Conservation (phyloP, 148 eudicot species). For the Chenopodium quinoa region DNA sequence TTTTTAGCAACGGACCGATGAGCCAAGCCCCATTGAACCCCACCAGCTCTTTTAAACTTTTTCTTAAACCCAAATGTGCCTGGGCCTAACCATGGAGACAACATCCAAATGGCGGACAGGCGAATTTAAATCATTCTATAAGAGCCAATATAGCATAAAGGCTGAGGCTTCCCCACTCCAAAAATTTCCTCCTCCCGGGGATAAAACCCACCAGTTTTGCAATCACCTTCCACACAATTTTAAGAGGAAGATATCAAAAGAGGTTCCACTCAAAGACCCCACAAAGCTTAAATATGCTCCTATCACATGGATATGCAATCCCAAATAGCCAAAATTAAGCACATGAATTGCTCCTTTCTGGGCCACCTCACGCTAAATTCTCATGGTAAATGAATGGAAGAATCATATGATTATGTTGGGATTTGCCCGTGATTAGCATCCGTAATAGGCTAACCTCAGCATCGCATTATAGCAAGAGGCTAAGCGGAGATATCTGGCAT, state of each 20-base stretch:
- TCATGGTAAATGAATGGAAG: slow-evolving; percentile 18
- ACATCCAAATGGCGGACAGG: slow-evolving; percentile 25
- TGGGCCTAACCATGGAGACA: slow-evolving; percentile 24
- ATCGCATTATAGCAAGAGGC: not conserved
- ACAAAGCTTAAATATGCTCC: slow-evolving; percentile 23
- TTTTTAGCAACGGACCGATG: slow-evolving; percentile 12
- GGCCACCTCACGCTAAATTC: slow-evolving; percentile 25
- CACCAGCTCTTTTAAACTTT: not conserved
- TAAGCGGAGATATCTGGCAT: slow-evolving; percentile 6
- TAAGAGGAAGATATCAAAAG: slow-evolving; percentile 24
- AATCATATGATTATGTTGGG: slow-evolving; percentile 28
- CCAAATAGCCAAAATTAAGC: slow-evolving; percentile 25
- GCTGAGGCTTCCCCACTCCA: slow-evolving; percentile 26
- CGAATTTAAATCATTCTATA: slow-evolving; percentile 22
- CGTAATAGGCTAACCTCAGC: slow-evolving; percentile 19
- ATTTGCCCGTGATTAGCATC: slow-evolving; percentile 7
- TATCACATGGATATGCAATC: slow-evolving; percentile 34
- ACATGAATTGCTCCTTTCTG: slow-evolving; percentile 29
- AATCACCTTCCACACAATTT: slow-evolving; percentile 19
- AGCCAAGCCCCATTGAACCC: slow-evolving; percentile 13
- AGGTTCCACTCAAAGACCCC: slow-evolving; percentile 27
- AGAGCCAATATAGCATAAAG: slow-evolving; percentile 26
- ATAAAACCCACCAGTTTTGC: slow-evolving; percentile 19
- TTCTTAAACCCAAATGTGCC: not conserved
- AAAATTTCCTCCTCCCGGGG: not conserved